These are phyloP conservation scores for Myxozyma lipomycoides DNA, from an alignment of 805 yeast genomes.

Conservation along the genomic window DNA sequence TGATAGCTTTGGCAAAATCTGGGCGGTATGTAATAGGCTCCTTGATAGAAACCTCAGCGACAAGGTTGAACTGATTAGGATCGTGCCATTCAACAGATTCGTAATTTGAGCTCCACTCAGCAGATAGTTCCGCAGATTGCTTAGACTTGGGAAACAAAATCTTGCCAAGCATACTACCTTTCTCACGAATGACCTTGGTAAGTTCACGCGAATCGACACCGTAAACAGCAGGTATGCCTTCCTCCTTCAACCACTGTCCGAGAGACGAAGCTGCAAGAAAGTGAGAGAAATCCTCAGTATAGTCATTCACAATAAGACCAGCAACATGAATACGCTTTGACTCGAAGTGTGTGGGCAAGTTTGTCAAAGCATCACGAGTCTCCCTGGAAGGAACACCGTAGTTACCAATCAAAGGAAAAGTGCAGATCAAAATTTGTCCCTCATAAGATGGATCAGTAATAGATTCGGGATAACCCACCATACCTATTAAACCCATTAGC, in stretches of 20 bases:
- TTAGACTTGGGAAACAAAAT: conserved; percentile 54
- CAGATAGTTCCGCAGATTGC: conserved; percentile 33
- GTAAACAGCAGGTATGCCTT: conserved; percentile 91
- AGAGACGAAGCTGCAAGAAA: conserved; percentile 87
- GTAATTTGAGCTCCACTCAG: conserved; percentile 59
- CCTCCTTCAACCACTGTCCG: conserved; percentile 87
- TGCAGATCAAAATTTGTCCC: conserved; percentile 94
- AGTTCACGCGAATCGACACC: conserved; percentile 96
- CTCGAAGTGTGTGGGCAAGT: conserved; percentile 88
- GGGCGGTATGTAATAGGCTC: conserved; percentile 78
- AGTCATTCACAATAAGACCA: conserved; percentile 93
- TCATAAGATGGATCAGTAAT: conserved; percentile 98
- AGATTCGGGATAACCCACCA: conserved; percentile 97
- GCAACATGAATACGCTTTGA: conserved; percentile 90
- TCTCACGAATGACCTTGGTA: conserved; percentile 87
- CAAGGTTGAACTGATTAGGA: conserved; percentile 88
- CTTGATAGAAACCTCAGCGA: conserved; percentile 79
- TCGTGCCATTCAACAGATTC: conserved; percentile 85
- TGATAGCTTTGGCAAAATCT: conserved; percentile 47
- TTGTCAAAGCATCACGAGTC: conserved; percentile 62
- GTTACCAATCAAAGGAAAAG: conserved; percentile 96
- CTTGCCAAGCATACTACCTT: conserved; percentile 92
- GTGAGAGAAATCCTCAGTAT: conserved; percentile 94
- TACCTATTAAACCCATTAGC: conserved; percentile 32
- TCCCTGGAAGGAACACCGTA: conserved; percentile 97